Evolutionary conservation across 352 stramenopile species (phyloP), one percentile per base, ranked within the genome.

Genomic region (Pythium pectinolyticum): DNA sequence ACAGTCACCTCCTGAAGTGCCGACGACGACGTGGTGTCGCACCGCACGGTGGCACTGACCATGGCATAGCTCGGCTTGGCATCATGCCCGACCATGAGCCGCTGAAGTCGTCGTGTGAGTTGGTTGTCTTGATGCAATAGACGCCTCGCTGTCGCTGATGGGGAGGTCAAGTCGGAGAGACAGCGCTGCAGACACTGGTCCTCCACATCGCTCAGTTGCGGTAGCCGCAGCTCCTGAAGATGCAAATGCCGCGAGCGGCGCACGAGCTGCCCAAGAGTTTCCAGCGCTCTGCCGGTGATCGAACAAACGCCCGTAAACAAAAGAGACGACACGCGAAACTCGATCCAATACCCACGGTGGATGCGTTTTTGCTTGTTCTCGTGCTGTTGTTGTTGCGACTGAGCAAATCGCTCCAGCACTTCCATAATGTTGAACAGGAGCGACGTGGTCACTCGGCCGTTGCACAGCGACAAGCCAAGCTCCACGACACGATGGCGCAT

Each of bases 361-460:
- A 11, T 8, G 6, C 28, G 20, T 34, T 3, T 19, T 43, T 43
- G n/a, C n/a, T n/a, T n/a, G n/a, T n/a, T n/a, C n/a, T n/a, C n/a
- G n/a, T 31, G 50, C 2, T 32, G 27, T 20, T 51, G 46, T 10
- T 32, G 45, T 25, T 67, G 61, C 3, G 52, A n/a, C 2, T 51
- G 34, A 7, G 52, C 61, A 46, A 67, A 67, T 1, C 61, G 61
- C 53, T 67, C 61, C 27, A 67, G 41, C 61, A 67, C 61, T 61
- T 67, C 61, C 15, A 67, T 10, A n/a, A 67, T 49, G 15, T 34
- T 58, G 46, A 67, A 67, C 15, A 67, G 32, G 24, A 67, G 20
- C 34, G 61, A 67, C 19, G 53, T 62, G 5, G 41, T 52, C 25
- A 67, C 46, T n/a, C 61, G 61, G 4, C 61, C 61, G 24, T 56